Percentiles rank a stretch among this genome's conserved stretches.
These are phyloP conservation scores for Metschnikowia proteae DNA, from an alignment of 805 yeast species.

Conservation along the genomic window DNA sequence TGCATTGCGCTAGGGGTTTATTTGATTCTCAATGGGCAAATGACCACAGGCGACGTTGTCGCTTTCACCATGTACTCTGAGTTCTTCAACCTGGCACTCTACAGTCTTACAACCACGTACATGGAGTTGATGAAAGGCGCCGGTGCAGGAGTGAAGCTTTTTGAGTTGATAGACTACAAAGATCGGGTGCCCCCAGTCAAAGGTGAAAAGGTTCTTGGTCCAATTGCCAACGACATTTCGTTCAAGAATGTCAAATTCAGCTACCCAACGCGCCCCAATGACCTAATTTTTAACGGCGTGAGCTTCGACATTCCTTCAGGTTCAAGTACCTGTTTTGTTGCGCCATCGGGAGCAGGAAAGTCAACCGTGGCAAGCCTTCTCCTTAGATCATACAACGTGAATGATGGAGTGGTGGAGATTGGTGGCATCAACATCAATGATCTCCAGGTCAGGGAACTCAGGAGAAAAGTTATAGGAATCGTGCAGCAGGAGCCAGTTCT, in stretches of 20 bases:
- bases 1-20: conserved; percentile 43
- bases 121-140: conserved; percentile 47
- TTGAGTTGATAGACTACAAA: conserved; percentile 38
- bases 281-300: conserved; percentile 36
- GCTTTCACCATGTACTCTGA: conserved; percentile 46
- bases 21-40: conserved; percentile 38
- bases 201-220: conserved; percentile 27
- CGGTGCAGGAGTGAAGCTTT: conserved; percentile 43
- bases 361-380: conserved; percentile 54
- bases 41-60: conserved; percentile 47
- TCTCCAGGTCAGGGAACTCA: conserved; percentile 46
- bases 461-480: conserved; percentile 49
- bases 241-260: conserved; percentile 39
- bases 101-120: conserved; percentile 43
- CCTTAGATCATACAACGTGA: conserved; percentile 50
- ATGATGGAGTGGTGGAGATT: conserved; percentile 45
- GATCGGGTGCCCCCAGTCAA: conserved; percentile 34
- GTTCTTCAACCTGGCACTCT: conserved; percentile 41
- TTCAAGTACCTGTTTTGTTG: conserved; percentile 44
- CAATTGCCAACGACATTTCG: conserved; percentile 30
- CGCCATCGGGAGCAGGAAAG: conserved; percentile 62
- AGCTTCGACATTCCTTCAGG: conserved; percentile 33
- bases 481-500: conserved; percentile 63
- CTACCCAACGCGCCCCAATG: conserved; percentile 39
- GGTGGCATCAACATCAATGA: conserved; percentile 50